phyloP scores from a whole-genome alignment of 305 asterid species.

The Solanum hybrid region DNA sequence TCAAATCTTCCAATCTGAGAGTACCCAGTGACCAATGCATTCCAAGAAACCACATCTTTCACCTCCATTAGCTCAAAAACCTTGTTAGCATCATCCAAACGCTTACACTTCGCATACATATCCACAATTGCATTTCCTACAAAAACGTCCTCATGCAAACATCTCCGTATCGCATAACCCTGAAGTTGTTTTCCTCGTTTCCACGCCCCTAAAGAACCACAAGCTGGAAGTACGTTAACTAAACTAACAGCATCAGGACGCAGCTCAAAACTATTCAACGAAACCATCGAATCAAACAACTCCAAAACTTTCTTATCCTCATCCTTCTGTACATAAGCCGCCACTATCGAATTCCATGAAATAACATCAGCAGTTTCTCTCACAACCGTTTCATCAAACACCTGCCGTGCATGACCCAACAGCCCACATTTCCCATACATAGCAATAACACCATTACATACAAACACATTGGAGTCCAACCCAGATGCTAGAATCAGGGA shows the following conservation, averaged over 20 bases:
- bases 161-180: constrained; percentile 44
- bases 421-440: constrained; percentile 72
- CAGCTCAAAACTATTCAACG: constrained; percentile 16
- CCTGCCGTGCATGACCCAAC: constrained; percentile 28
- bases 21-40: constrained; percentile 66
- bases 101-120: constrained; percentile 67
- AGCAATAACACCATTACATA: constrained; percentile 51
- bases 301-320: constrained; percentile 31
- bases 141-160: constrained; percentile 46
- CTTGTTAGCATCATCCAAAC: constrained; percentile 44
- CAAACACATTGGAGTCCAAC: constrained; percentile 49
- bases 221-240: constrained; percentile 60
- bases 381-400: constrained; percentile 54
- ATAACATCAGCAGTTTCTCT: constrained; percentile 43
- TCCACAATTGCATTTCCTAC: constrained; percentile 69
- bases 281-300: constrained; percentile 47
- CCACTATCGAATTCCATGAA: constrained; percentile 69
- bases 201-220: constrained; percentile 41
- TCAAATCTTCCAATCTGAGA: constrained; percentile 63
- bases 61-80: constrained; percentile 58
- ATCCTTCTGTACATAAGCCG: constrained; percentile 38
- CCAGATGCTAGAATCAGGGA: constrained; percentile 37
- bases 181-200: constrained; percentile 53
- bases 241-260: constrained; percentile 65
- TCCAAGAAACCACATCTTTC: constrained; percentile 86